Base-by-base conservation (phyloP, 2,329 filamentous ascomycete species). In the Elsinoe fawcettii region DNA sequence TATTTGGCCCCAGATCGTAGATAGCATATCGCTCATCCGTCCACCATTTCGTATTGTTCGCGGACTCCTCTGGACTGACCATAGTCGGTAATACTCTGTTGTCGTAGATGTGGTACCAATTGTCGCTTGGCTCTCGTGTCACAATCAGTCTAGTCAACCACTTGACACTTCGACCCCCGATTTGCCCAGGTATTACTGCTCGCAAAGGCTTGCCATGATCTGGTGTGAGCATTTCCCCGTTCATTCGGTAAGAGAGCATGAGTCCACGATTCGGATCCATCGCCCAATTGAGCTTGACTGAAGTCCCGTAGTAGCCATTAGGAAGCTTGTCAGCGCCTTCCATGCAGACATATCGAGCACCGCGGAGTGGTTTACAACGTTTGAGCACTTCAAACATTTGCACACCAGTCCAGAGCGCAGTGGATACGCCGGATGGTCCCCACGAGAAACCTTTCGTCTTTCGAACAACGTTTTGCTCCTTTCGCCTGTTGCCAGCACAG, bases 31-130 rank as follows among this genome's bases (percentile, higher is more conserved):
- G 80, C 62, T 96, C 90, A 67, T 96, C 91, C 65, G 77, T 85
- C 91, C 91, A 96, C 74, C 85, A 88, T 20, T 85, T 81, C 0
- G 83, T 81, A 55, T 90, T 77, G 61, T 86, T 81, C 1, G 85
- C 84, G 59, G 88, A 86, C 67, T 86, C 85, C 63, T 95, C 90
- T 0, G 91, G 90, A 9, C 85, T 86, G 14, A 96, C 79, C 80
- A 85, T 91, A 0, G 90, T 95, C 5, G 91, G 91, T 37, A 96
- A 73, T 1, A 96, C 90, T 59, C 90, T 78, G 68, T 96, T 96
- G 69, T 96, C 91, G 70, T 93, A 91, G 61, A 95, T 90, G 70
- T 96, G 91, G 66, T 96, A 96, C 89, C 90, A 95, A 67, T 95
- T 96, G 61, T 92, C 86, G 67, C 90, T 95, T 0, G 90, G 90